Conservation (phyloP, 2,329 filamentous ascomycete genomes). For the Pseudocercospora cruenta region DNA sequence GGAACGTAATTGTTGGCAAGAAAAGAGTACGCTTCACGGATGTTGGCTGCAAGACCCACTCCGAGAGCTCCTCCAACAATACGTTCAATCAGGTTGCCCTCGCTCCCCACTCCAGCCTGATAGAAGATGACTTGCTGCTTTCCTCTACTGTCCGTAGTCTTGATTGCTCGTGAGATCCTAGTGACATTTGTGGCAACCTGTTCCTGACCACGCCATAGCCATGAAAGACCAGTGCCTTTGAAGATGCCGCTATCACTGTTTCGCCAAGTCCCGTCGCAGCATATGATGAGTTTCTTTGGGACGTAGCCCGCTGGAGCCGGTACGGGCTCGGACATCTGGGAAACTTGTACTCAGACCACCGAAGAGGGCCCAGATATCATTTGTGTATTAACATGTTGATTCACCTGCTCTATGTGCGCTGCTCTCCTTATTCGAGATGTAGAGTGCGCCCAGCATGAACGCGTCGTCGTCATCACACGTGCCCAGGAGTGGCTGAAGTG, state of each 20-base stretch:
- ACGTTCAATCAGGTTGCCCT: conserved; percentile 37
- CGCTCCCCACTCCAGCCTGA: conserved; percentile 41
- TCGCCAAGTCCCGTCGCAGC: conserved; percentile 35
- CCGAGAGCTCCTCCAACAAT: conserved; percentile 39
- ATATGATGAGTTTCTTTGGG: conserved; percentile 31
- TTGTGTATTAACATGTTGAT: too few species aligned
- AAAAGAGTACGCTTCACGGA: conserved; percentile 66
- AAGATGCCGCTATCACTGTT: conserved; percentile 33
- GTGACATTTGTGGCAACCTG: conserved; percentile 41
- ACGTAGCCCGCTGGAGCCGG: background rate
- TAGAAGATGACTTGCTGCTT: conserved; percentile 43
- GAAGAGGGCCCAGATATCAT: too few species aligned
- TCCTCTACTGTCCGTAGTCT: conserved; percentile 35
- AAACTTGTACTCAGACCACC: background rate
- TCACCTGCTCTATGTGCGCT: too few species aligned
- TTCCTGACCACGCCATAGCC: conserved; percentile 20
- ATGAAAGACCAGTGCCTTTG: conserved; percentile 21
- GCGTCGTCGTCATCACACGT: background rate
- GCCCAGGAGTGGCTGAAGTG: background rate
- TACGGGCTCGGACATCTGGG: too few species aligned
- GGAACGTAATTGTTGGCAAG: conserved; percentile 61
- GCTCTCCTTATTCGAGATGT: too few species aligned
- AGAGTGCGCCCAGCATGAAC: background rate
- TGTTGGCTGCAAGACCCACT: conserved; percentile 47
- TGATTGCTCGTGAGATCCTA: conserved; percentile 39